Base-by-base conservation (phyloP, 257 asterid species). In the Solanum chmielewskii region DNA sequence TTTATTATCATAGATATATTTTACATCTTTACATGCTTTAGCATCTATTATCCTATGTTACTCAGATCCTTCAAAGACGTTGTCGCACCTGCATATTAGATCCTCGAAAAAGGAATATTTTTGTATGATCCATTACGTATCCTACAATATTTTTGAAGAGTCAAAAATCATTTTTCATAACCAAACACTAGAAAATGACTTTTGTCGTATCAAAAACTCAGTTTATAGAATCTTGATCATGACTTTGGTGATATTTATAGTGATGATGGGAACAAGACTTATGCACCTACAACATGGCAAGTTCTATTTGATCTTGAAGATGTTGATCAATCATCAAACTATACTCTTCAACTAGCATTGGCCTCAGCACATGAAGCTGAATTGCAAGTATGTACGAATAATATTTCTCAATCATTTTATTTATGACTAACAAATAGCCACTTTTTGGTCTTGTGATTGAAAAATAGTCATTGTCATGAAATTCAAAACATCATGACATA, bases 311-410 rank as follows among this genome's bases (percentile, higher is more conserved):
- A 92, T 83, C 92, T 93, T 56, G 78, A 87, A 4, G 75, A 89
- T 7, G 87, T 90, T n/a, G 89, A 91, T 35, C 23, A 64, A 23
- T 59, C 89, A 5, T 88, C 89, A 74, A 91, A 90, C 64, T 96
- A 94, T 91, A 93, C 95, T 1, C 95, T 95, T 31, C 93, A 89
- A 52, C 44, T 96, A 27, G 98, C 99, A 59, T 35, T 96, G 62
- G 98, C 98, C 21, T 92, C 98, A 12, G 95, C 96, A 2, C 91
- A 85, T 73, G 96, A 91, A 12, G 99, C 98, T 66, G 97, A 95
- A 87, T 71, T 96, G 49, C 94, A 93, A 91, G 99, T 96, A 90
- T 41, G 80, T 3, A 45, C 88, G 21, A n/a, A 0, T 1, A 78
- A 25, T 45, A 3, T 9, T 60, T 10, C 11, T 45, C 27, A 77